Base-by-base conservation (phyloP, 179 eudicot genomes). In the Nepenthes alata region DNA sequence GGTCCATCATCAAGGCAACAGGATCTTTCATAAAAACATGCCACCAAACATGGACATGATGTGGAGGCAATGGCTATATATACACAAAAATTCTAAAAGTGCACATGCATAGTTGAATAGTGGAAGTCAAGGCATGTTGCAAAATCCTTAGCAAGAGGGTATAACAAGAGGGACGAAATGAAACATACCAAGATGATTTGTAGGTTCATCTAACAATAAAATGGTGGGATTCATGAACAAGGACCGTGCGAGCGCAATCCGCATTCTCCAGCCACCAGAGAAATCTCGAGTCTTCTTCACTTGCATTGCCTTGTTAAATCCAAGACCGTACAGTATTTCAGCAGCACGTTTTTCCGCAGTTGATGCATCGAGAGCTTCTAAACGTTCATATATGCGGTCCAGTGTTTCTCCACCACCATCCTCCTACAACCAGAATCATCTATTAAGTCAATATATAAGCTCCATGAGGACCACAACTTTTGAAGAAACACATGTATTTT, bases 261-360 rank as follows among this genome's bases (percentile, higher is more conserved):
- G 81, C 98, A 91, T 91, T 69, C 98, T 89, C 98, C 98, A 91
- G 51, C 98, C 98, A 75, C 98, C 98, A 75, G 98, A 91, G 62
- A 91, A 91, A 62, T 91, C 96, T 9, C 86, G 82, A 1, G 98
- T 89, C 75, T 84, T 91, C 81, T 91, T 86, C 58, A 65, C 86
- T 73, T 91, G 98, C 98, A 91, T 91, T 67, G 73, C 51, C 80
- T 86, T 91, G 77, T 69, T 52, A 71, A 91, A 91, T 37, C 98
- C 98, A 65, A 91, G 95, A 78, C 98, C 98, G 73, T 52, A 77
- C 68, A 91, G 74, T 51, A 91, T 91, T 77, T 91, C 98, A 62
- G 96, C 98, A 62, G 98, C 98, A 53, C 98, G 96, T 72, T 89
- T 89, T 66, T 91, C 98, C 47, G 98, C 98, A 58, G 98, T 91